Conservation (phyloP, 345 rosid species). For the Populus tremula region DNA sequence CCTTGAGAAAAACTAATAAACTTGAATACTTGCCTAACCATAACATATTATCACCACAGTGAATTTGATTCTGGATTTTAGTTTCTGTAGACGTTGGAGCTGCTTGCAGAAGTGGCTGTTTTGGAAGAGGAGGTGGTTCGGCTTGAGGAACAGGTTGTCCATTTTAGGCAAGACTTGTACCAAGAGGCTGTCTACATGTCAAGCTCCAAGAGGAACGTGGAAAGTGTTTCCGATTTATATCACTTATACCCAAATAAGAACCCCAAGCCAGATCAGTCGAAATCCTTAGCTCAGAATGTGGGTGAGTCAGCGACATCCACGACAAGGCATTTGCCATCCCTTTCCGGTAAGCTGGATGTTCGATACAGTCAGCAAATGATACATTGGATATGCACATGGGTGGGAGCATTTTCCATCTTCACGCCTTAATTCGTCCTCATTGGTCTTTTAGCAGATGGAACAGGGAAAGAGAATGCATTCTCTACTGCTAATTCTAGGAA, state of each 20-base stretch:
- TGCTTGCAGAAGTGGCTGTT: conserved; percentile 94
- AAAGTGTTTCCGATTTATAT: conserved; percentile 32
- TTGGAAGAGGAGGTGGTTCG: conserved; percentile 84
- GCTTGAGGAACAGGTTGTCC: conserved; percentile 77
- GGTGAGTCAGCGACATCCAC: conserved; percentile 23
- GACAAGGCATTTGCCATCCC: conserved; percentile 22
- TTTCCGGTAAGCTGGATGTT: conserved; percentile 35
- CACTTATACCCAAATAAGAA: conserved; percentile 24
- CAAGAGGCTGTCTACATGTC: conserved; percentile 69
- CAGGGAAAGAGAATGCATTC: conserved; percentile 44
- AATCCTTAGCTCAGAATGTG: conserved; percentile 18
- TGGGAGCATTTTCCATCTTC: background rate
- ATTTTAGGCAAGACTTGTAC: conserved; percentile 64
- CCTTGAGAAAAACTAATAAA: background rate
- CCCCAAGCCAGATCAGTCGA: conserved; percentile 30
- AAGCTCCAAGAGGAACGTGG: conserved; percentile 45
- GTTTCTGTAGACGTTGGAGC: conserved; percentile 63
- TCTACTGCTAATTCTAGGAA: conserved; percentile 28
- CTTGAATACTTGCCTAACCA: background rate
- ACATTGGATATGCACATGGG: background rate
- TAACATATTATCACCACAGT: conserved; percentile 3
- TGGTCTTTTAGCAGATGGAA: conserved; percentile 32
- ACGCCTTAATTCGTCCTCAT: background rate
- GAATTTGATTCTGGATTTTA: conserved; percentile 19
- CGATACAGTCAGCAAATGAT: background rate